Conservation (phyloP, 2,329 filamentous ascomycete genomes). For the Diaporthe longicolla region DNA sequence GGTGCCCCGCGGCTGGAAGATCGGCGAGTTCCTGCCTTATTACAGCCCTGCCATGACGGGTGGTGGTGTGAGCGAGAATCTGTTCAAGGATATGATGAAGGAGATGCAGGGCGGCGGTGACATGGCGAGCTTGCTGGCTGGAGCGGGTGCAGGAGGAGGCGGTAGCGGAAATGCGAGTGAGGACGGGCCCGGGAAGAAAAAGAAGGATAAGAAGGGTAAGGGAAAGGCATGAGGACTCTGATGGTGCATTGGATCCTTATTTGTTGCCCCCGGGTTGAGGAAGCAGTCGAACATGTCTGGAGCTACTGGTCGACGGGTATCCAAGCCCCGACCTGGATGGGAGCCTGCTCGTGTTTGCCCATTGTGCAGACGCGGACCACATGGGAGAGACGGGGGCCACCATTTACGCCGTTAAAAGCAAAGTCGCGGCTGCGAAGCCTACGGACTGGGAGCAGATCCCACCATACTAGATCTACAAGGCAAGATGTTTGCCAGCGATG, state of each 20-base stretch:
- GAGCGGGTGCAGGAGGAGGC: slow-evolving; percentile 48
- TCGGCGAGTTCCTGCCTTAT: slow-evolving; percentile 85
- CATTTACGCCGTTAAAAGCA: background rate
- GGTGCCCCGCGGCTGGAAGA: slow-evolving; percentile 91
- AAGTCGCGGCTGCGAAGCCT: background rate
- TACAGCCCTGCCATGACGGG: slow-evolving; percentile 92
- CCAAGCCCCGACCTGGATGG: background rate
- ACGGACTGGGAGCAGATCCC: background rate
- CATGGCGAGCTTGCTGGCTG: slow-evolving; percentile 50
- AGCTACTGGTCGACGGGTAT: too few species aligned
- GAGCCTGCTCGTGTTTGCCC: background rate
- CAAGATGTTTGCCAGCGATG: slow-evolving; percentile 11
- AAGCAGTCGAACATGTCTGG: background rate
- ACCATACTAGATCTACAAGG: background rate
- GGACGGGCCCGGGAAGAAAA: slow-evolving; percentile 53
- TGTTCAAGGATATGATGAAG: slow-evolving; percentile 96
- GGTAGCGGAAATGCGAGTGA: slow-evolving; percentile 48
- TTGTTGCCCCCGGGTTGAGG: background rate
- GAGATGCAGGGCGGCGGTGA: slow-evolving; percentile 77
- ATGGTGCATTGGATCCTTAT: background rate
- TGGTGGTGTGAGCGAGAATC: slow-evolving; percentile 93
- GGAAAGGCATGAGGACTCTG: slow-evolving; percentile 53
- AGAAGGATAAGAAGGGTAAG: slow-evolving; percentile 66
- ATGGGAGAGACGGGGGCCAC: background rate
- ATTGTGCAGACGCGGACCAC: background rate